Evolutionary conservation across 1,284 basidiomycete genomes (phyloP).

Genomic region (Boletellus deceptivus): DNA sequence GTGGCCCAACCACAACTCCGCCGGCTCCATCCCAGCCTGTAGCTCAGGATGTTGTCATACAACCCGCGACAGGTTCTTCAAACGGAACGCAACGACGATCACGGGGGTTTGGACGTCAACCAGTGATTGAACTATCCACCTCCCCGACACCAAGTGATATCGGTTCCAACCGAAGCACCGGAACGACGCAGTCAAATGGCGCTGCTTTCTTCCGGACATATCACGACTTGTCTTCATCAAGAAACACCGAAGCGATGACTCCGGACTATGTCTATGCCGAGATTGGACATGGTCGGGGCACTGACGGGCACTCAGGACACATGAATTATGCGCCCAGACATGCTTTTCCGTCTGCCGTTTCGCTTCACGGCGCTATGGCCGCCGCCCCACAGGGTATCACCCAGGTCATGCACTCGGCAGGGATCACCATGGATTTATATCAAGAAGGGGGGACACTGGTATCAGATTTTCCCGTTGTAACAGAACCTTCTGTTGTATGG

Average conservation of each 20-base stretch:
- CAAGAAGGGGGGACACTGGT: slow-evolving; percentile 11
- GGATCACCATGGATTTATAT: slow-evolving; percentile 26
- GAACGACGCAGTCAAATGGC: slow-evolving; percentile 54
- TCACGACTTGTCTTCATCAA: slow-evolving; percentile 42
- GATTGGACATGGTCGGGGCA: slow-evolving; percentile 69
- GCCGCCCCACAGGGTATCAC: slow-evolving; percentile 33
- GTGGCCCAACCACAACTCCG: slow-evolving; percentile 4
- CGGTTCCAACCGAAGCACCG: slow-evolving; percentile 52
- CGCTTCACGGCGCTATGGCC: slow-evolving; percentile 18
- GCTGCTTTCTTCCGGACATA: slow-evolving; percentile 62
- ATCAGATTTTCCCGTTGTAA: slow-evolving; percentile 8
- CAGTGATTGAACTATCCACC: slow-evolving; percentile 58
- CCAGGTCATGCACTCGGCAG: slow-evolving; percentile 38
- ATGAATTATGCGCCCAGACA: slow-evolving; percentile 19
- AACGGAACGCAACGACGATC: slow-evolving; percentile 31
- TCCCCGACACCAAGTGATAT: slow-evolving; percentile 60
- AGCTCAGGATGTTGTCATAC: slow-evolving; percentile 18
- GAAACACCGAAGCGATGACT: slow-evolving; percentile 59
- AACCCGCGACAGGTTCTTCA: slow-evolving; percentile 15
- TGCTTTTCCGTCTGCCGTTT: slow-evolving; percentile 18
- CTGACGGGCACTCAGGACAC: slow-evolving; percentile 29
- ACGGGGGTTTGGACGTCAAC: slow-evolving; percentile 53
- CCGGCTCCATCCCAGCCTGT: slow-evolving; percentile 5
- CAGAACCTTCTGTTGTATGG: slow-evolving; percentile 26
- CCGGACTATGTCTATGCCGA: slow-evolving; percentile 75